Percentiles rank a stretch among this genome's conserved stretches.
These are phyloP conservation scores for Penicillium corylophilum DNA, from an alignment of 2,329 filamentous ascomycete species.

Conservation along the genomic window DNA sequence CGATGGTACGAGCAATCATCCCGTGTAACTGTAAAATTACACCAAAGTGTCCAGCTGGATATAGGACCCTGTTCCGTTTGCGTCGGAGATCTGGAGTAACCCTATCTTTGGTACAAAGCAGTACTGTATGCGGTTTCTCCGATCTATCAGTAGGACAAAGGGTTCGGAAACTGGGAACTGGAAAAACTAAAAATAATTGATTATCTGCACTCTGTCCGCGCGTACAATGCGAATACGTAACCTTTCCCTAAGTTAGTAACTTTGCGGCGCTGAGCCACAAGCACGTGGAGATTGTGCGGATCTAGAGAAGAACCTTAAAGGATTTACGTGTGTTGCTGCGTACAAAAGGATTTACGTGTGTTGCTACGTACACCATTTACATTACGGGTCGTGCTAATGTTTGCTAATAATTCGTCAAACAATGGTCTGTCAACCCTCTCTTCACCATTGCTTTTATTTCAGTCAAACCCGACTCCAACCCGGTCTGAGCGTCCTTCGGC, in stretches of 20 bases:
- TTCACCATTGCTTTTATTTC: background rate
- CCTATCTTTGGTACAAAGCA: background rate
- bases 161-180: background rate
- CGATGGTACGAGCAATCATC: background rate
- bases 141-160: background rate
- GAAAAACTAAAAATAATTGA: background rate
- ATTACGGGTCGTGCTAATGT: background rate
- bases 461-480: background rate
- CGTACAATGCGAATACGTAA: background rate
- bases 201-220: background rate
- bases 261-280: background rate
- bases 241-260: no score
- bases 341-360: background rate
- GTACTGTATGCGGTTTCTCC: background rate
- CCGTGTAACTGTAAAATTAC: background rate
- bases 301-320: background rate
- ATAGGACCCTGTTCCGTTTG: constrained; percentile 1
- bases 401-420: no score
- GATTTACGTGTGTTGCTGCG: background rate
- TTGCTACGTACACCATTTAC: background rate
- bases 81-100: background rate
- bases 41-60: background rate
- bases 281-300: background rate
- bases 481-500: constrained; percentile 10
- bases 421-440: no score